These are phyloP conservation scores for Suillus decipiens DNA, from an alignment of 768 basidiomycete genomes.

Conservation along the genomic window DNA sequence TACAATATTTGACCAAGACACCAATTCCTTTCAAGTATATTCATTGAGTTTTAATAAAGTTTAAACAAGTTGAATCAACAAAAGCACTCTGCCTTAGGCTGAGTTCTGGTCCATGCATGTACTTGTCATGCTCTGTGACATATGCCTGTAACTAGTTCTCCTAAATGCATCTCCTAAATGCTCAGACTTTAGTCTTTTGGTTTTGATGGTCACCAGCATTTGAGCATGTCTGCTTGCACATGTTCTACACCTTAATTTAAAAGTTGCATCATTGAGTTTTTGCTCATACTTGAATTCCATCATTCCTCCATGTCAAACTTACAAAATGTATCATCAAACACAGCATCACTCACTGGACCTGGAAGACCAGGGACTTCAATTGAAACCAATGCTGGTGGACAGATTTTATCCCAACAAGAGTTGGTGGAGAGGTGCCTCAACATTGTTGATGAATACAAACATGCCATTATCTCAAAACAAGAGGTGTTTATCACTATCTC, in stretches of 20 bases:
- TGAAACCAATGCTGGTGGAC: background rate
- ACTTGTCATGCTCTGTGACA: background rate
- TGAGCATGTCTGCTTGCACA: background rate
- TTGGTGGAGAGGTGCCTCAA: background rate
- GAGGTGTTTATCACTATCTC: background rate
- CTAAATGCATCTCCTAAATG: background rate
- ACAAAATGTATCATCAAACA: background rate
- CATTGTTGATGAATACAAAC: background rate
- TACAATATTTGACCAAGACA: too few relatives aligned
- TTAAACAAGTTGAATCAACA: background rate
- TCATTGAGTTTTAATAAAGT: background rate
- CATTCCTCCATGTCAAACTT: background rate
- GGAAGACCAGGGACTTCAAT: background rate
- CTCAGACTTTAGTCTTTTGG: background rate
- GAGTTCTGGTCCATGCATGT: background rate
- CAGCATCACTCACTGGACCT: background rate
- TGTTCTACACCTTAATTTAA: background rate
- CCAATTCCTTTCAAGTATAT: too few relatives aligned
- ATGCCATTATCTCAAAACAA: background rate
- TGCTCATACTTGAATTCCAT: background rate
- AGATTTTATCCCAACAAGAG: background rate
- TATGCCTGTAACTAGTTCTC: background rate
- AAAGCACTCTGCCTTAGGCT: too few relatives aligned
- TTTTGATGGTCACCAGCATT: background rate
- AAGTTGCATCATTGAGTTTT: background rate